A percentile compares a stretch with the other conserved stretches of the same genome.
Conservation (phyloP, 371 early-diverging fungal species). For the Mortierella sp. region DNA sequence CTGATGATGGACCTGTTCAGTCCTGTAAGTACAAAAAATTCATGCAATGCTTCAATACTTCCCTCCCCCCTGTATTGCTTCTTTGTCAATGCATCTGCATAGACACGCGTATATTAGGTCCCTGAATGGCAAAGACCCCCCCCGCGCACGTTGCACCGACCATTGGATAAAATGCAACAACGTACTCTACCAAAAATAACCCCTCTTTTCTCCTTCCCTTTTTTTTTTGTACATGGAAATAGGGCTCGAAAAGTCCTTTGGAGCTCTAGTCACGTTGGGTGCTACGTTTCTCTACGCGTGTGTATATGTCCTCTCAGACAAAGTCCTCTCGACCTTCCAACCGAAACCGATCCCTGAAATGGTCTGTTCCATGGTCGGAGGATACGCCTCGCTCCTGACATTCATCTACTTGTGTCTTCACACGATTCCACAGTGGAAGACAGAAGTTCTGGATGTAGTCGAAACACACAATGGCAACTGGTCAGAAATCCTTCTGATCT, state of each 20-base stretch:
- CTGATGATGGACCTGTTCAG: conserved; percentile 38
- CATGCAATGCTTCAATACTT: background rate
- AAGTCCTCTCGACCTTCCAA: conserved; percentile 36
- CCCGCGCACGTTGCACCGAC: conserved; percentile 20
- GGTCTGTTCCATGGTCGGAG: conserved; percentile 54
- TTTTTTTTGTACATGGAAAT: background rate
- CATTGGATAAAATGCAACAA: no score
- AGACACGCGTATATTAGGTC: no score
- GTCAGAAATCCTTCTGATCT: conserved; percentile 44
- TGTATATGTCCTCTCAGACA: conserved; percentile 56
- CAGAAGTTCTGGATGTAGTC: conserved; percentile 27
- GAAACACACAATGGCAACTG: conserved; percentile 8
- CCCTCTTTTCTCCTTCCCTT: no score
- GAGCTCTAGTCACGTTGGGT: conserved; percentile 53
- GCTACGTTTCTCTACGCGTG: conserved; percentile 57
- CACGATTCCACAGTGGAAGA: conserved; percentile 63
- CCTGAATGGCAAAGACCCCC: no score
- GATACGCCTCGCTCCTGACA: conserved; percentile 42
- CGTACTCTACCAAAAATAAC: no score
- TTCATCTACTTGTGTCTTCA: conserved; percentile 56
- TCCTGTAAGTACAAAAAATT: conserved; percentile 19
- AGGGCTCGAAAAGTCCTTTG: conserved; percentile 54
- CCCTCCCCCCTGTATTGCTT: no score
- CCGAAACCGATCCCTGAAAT: conserved; percentile 53
- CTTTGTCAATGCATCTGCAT: no score